Conservation (phyloP, 305 asterid species). For the Fraxinus sp. region DNA sequence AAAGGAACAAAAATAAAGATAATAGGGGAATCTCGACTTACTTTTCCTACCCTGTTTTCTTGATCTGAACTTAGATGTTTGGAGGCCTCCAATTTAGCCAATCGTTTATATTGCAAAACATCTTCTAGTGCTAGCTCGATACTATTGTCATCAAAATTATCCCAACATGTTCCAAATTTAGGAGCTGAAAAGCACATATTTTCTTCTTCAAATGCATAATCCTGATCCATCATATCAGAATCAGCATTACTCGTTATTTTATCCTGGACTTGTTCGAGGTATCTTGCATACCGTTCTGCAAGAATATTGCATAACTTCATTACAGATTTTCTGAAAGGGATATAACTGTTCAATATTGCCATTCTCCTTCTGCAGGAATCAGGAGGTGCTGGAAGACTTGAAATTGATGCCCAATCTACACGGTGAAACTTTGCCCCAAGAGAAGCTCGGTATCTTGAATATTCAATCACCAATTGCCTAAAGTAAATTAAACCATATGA, state of each 20-base stretch:
- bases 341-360: constrained; percentile 50
- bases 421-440: constrained; percentile 78
- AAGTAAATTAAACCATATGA: constrained; percentile 25
- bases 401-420: constrained; percentile 64
- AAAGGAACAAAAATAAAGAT: constrained; percentile 15
- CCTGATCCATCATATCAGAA: constrained; percentile 35
- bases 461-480: constrained; percentile 83
- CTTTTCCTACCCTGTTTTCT: constrained; percentile 42
- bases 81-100: constrained; percentile 49
- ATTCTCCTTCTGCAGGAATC: constrained; percentile 84
- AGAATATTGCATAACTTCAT: constrained; percentile 72
- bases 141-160: constrained; percentile 61
- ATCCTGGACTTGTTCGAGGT: constrained; percentile 55
- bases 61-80: constrained; percentile 31
- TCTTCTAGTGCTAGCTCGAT: constrained; percentile 63
- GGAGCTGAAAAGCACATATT: constrained; percentile 20
- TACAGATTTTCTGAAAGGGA: constrained; percentile 59
- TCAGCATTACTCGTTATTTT: constrained; percentile 38
- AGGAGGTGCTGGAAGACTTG: constrained; percentile 84
- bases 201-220: constrained; percentile 32
- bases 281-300: constrained; percentile 56
- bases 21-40: constrained; percentile 36
- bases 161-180: constrained; percentile 54
- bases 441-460: constrained; percentile 75
- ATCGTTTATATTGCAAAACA: constrained; percentile 55